Conservation (phyloP, 2,329 filamentous ascomycete genomes). For the Phoma herbarum region DNA sequence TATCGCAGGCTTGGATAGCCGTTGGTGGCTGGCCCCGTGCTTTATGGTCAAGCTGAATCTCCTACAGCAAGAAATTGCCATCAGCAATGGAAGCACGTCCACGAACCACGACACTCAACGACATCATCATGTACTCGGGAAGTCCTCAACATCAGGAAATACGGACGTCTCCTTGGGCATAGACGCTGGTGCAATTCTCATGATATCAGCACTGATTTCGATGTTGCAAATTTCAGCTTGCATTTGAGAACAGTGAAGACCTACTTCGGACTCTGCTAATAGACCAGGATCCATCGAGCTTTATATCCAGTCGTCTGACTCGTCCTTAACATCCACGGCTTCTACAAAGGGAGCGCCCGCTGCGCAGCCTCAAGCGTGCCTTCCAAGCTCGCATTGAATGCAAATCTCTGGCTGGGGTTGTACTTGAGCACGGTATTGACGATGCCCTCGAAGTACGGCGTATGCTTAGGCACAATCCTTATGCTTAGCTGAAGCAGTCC, state of each 20-base stretch:
- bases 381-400: constrained; percentile 9
- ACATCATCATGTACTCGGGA: neutral
- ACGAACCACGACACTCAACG: neutral
- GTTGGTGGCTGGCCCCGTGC: neutral
- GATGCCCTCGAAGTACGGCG: constrained; percentile 12
- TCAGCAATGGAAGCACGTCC: neutral
- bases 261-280: neutral
- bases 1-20: neutral
- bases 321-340: neutral
- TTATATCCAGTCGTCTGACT: neutral
- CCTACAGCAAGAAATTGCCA: neutral
- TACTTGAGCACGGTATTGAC: constrained; percentile 12
- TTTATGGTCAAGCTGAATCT: neutral
- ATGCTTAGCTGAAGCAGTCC: neutral
- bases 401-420: constrained; percentile 12
- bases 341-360: constrained; percentile 8
- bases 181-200: neutral
- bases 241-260: neutral
- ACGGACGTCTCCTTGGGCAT: neutral
- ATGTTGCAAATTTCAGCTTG: neutral
- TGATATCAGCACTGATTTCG: neutral
- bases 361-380: constrained; percentile 9
- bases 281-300: neutral
- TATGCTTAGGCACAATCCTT: constrained; percentile 7
- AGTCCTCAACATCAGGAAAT: neutral